phyloP scores from a whole-genome alignment of 2,329 filamentous ascomycete species.

The Colletotrichum lindemuthianum region DNA sequence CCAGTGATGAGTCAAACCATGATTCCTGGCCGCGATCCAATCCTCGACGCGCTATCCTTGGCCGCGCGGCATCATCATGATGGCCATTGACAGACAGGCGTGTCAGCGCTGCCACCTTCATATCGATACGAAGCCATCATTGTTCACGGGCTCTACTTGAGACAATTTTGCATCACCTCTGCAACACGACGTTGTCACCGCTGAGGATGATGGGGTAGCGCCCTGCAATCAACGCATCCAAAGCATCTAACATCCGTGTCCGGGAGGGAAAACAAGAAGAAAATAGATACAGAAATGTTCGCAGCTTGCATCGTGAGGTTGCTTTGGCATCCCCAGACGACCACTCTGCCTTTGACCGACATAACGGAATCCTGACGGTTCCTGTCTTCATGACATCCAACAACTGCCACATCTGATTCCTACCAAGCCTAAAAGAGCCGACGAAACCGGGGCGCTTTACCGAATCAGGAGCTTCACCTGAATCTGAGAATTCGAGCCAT shows the following conservation, averaged over 20 bases:
- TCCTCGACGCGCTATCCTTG: slow-evolving; percentile 21
- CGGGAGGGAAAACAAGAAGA: background rate
- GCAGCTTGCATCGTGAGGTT: slow-evolving; percentile 17
- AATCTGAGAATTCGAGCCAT: slow-evolving; percentile 38
- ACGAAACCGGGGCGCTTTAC: slow-evolving; percentile 17
- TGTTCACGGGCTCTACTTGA: slow-evolving; percentile 1
- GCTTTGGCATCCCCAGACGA: slow-evolving; percentile 6
- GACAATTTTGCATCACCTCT: slow-evolving; percentile 2
- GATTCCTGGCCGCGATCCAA: slow-evolving; percentile 7
- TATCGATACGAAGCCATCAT: no score
- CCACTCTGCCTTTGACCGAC: slow-evolving; percentile 21
- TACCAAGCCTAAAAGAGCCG: slow-evolving; percentile 28
- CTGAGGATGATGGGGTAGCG: no score
- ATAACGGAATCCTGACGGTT: slow-evolving; percentile 1
- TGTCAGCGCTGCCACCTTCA: background rate
- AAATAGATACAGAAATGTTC: background rate
- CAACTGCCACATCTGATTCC: slow-evolving; percentile 12
- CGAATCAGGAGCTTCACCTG: slow-evolving; percentile 37
- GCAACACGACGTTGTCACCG: background rate
- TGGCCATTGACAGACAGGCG: slow-evolving; percentile 9
- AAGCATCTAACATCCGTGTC: background rate
- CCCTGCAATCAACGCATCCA: no score
- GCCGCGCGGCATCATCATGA: slow-evolving; percentile 28
- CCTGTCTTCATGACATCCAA: slow-evolving; percentile 15
- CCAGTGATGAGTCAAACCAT: slow-evolving; percentile 1